Percentiles rank a stretch among this genome's conserved stretches.
These are phyloP conservation scores for Lentinula sp. DNA, from an alignment of 768 basidiomycete species.

Conservation along the genomic window DNA sequence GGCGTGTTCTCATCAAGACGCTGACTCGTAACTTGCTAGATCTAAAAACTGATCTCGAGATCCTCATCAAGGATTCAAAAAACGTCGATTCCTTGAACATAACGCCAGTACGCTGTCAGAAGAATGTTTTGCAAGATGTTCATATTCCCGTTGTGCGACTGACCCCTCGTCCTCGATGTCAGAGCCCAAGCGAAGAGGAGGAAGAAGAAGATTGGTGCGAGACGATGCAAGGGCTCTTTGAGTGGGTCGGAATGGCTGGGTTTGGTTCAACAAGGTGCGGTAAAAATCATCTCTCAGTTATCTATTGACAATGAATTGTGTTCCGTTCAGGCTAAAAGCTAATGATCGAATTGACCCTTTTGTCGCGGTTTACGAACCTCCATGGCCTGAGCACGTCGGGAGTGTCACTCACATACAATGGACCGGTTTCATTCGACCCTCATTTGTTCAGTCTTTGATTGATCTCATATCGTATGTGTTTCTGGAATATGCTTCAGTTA, in stretches of 20 bases:
- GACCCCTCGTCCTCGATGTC: constrained; percentile 16
- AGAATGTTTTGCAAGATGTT: constrained; percentile 24
- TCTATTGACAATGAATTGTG: neutral
- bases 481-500: neutral
- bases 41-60: constrained; percentile 4
- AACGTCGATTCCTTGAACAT: constrained; percentile 6
- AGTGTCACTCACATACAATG: constrained; percentile 51
- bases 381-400: constrained; percentile 36
- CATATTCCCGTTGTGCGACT: constrained; percentile 33
- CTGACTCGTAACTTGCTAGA: neutral
- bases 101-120: constrained; percentile 15
- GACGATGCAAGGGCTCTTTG: constrained; percentile 43
- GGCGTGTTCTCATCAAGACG: neutral
- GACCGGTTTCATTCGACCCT: constrained; percentile 48
- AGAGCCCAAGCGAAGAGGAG: constrained; percentile 16
- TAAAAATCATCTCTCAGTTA: no score
- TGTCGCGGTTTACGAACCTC: constrained; percentile 58
- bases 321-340: constrained; percentile 38
- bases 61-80: constrained; percentile 7
- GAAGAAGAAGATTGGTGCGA: constrained; percentile 45
- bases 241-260: constrained; percentile 71
- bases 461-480: constrained; percentile 32
- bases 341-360: constrained; percentile 67
- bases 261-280: constrained; percentile 59
- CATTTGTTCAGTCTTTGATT: constrained; percentile 48